Percentiles rank a stretch among this genome's conserved stretches.
phyloP scores from a whole-genome alignment of 2,329 filamentous ascomycete species.

The Hypocreales sp. region DNA sequence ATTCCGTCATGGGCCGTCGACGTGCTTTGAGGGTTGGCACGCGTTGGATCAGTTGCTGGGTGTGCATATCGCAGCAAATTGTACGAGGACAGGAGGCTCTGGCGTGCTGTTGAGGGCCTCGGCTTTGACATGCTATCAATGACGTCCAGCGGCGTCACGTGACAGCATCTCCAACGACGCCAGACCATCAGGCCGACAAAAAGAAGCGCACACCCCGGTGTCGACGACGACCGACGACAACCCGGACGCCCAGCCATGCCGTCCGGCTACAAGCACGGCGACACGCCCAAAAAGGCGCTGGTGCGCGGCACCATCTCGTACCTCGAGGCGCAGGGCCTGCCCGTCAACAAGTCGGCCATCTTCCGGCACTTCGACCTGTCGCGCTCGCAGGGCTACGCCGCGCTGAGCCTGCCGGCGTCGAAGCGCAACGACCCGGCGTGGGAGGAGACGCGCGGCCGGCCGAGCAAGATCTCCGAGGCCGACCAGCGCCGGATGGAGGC shows the following conservation, averaged over 20 bases:
- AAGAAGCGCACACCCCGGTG: no score
- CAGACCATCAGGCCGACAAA: no score
- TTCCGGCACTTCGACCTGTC: conserved; percentile 23
- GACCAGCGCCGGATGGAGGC: conserved; percentile 20
- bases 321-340: conserved; percentile 20
- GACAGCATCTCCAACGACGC: no score
- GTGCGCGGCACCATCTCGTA: conserved; percentile 23
- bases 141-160: no score
- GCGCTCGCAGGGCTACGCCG: conserved; percentile 21
- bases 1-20: no score
- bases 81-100: no score
- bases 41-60: no score
- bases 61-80: no score
- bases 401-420: conserved; percentile 16
- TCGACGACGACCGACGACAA: no score
- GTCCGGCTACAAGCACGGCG: conserved; percentile 18
- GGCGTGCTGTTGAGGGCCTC: no score
- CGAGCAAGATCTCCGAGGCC: conserved; percentile 16
- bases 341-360: conserved; percentile 23
- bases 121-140: no score
- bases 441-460: conserved; percentile 21
- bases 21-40: no score
- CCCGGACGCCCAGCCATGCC: background rate
- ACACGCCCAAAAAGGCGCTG: conserved; percentile 21
- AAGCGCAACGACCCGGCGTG: conserved; percentile 21